Evolutionary conservation across 2,329 filamentous ascomycete genomes (phyloP).

Genomic region (Arthrobotrys sinensis): DNA sequence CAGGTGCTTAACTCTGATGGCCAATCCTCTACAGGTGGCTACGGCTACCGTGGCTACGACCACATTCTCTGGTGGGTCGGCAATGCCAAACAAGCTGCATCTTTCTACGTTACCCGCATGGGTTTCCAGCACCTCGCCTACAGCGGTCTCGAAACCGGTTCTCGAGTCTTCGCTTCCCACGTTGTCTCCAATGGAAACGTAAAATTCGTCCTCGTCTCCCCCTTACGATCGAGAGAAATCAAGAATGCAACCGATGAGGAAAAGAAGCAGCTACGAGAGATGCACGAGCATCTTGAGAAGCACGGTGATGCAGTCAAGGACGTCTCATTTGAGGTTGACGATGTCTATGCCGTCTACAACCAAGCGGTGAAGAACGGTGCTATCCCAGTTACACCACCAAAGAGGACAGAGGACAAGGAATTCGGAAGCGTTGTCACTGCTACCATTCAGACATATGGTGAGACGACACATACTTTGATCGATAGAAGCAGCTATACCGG

Average conservation of each 20-base stretch:
- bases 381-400: constrained; percentile 76
- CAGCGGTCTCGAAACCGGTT: constrained; percentile 88
- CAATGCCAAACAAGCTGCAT: constrained; percentile 94
- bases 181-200: constrained; percentile 83
- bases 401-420: constrained; percentile 67
- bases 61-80: constrained; percentile 97
- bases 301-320: constrained; percentile 97
- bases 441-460: constrained; percentile 90
- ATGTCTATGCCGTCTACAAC: constrained; percentile 83
- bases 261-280: constrained; percentile 77
- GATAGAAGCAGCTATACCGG: constrained; percentile 79
- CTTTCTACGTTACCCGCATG: constrained; percentile 89
- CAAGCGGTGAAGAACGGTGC: constrained; percentile 79
- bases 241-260: constrained; percentile 71
- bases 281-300: constrained; percentile 85
- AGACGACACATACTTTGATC: constrained; percentile 94
- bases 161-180: constrained; percentile 84
- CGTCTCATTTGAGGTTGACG: constrained; percentile 93
- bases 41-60: constrained; percentile 73
- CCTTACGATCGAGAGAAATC: constrained; percentile 74
- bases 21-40: constrained; percentile 68
- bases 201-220: constrained; percentile 87
- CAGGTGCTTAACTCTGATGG: constrained; percentile 63
- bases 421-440: constrained; percentile 75
- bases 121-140: constrained; percentile 88